phyloP scores from a whole-genome alignment of 2,329 filamentous ascomycete species.

The Cytospora chrysosperma region DNA sequence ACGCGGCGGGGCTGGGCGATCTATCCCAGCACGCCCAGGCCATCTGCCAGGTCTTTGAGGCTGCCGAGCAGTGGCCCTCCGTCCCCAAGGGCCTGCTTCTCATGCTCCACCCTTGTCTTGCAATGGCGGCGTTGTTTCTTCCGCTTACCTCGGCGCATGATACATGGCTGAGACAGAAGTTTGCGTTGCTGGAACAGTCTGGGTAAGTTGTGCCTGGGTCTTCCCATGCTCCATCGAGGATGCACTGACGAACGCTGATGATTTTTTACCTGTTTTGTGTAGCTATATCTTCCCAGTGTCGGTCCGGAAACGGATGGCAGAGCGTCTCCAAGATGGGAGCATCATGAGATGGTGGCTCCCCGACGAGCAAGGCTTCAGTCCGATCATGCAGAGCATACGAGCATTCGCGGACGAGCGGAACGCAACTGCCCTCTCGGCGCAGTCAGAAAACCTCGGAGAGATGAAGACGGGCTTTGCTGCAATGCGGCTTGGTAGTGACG shows the following conservation, averaged over 20 bases:
- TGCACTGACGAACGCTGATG: neutral
- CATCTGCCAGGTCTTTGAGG: slow-evolving; percentile 77
- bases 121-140: slow-evolving; percentile 76
- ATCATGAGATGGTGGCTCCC: slow-evolving; percentile 88
- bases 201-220: slow-evolving; percentile 60
- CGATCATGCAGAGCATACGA: slow-evolving; percentile 73
- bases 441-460: slow-evolving; percentile 67
- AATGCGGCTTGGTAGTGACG: slow-evolving; percentile 46
- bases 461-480: slow-evolving; percentile 72
- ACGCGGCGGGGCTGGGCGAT: slow-evolving; percentile 53
- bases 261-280: slow-evolving; percentile 2
- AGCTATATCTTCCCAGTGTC: slow-evolving; percentile 82
- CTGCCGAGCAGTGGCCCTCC: slow-evolving; percentile 69
- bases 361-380: slow-evolving; percentile 71
- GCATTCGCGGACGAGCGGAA: slow-evolving; percentile 79
- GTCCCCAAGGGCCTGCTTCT: slow-evolving; percentile 70
- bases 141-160: slow-evolving; percentile 70
- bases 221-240: slow-evolving; percentile 3
- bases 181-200: slow-evolving; percentile 73
- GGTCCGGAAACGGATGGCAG: slow-evolving; percentile 72
- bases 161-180: slow-evolving; percentile 77
- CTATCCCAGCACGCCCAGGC: slow-evolving; percentile 63
- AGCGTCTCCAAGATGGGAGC: slow-evolving; percentile 69
- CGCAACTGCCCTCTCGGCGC: slow-evolving; percentile 54
- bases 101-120: slow-evolving; percentile 72